Evolutionary conservation across 2,329 filamentous ascomycete species (phyloP).

Genomic region (Talaromyces sp.): DNA sequence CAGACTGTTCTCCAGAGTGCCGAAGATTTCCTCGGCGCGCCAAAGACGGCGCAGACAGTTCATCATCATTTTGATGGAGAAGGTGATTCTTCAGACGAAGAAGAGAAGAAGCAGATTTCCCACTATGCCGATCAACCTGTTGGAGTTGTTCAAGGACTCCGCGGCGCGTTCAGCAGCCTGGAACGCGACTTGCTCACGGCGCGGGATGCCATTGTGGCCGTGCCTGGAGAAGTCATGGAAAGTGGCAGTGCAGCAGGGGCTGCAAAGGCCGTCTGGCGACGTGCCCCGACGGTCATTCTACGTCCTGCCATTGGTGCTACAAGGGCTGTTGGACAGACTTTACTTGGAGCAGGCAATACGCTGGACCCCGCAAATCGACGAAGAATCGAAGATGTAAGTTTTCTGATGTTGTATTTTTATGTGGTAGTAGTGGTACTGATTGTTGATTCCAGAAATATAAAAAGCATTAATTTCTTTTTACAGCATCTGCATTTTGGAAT

Average conservation of each 20-base stretch:
- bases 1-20: slow-evolving; percentile 88
- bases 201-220: slow-evolving; percentile 86
- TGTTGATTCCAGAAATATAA: slow-evolving; percentile 38
- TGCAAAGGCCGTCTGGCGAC: slow-evolving; percentile 68
- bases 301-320: slow-evolving; percentile 85
- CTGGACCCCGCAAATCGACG: slow-evolving; percentile 77
- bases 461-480: slow-evolving; percentile 22
- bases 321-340: slow-evolving; percentile 79
- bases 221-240: slow-evolving; percentile 87
- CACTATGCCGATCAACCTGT: slow-evolving; percentile 92
- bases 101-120: slow-evolving; percentile 73
- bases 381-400: slow-evolving; percentile 81
- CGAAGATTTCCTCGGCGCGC: slow-evolving; percentile 63
- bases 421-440: neutral
- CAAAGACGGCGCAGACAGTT: slow-evolving; percentile 23
- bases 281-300: slow-evolving; percentile 89
- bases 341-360: slow-evolving; percentile 88
- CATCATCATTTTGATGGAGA: slow-evolving; percentile 40
- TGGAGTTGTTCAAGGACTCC: slow-evolving; percentile 77
- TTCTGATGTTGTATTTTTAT: neutral
- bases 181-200: slow-evolving; percentile 83
- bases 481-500: slow-evolving; percentile 1
- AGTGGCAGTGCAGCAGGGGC: slow-evolving; percentile 75
- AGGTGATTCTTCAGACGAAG: slow-evolving; percentile 54
- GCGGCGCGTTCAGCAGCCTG: slow-evolving; percentile 75